These are phyloP conservation scores for Vanrija sp. DNA, from an alignment of 1,284 basidiomycete genomes.

Conservation along the genomic window DNA sequence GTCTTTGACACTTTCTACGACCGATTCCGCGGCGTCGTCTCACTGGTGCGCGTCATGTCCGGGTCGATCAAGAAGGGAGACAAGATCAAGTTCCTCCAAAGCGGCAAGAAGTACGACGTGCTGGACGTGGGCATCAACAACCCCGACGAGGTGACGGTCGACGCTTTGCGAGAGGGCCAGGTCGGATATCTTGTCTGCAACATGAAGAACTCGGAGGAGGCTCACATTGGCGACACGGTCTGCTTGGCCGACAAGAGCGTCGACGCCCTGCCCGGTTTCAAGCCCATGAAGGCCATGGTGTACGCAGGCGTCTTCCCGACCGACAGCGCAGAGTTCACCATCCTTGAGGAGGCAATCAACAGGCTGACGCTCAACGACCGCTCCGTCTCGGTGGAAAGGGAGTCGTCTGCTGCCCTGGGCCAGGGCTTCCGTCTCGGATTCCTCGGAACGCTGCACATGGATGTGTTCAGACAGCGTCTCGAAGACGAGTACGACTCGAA, in stretches of 20 bases:
- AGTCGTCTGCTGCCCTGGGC: slow-evolving; percentile 88
- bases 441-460: slow-evolving; percentile 93
- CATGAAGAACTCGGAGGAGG: slow-evolving; percentile 98
- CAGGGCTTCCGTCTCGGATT: slow-evolving; percentile 95
- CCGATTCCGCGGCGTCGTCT: slow-evolving; percentile 93
- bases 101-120: slow-evolving; percentile 87
- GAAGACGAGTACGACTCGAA: slow-evolving; percentile 94
- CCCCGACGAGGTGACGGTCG: slow-evolving; percentile 75
- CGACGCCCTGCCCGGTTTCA: slow-evolving; percentile 85
- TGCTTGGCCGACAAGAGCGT: slow-evolving; percentile 70
- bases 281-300: slow-evolving; percentile 91
- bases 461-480: slow-evolving; percentile 77
- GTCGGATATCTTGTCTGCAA: slow-evolving; percentile 87
- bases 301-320: slow-evolving; percentile 95
- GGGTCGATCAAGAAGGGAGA: slow-evolving; percentile 69
- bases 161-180: slow-evolving; percentile 73
- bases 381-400: slow-evolving; percentile 78
- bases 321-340: slow-evolving; percentile 83
- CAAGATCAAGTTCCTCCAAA: slow-evolving; percentile 79
- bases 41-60: slow-evolving; percentile 71
- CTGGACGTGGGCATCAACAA: slow-evolving; percentile 88
- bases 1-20: slow-evolving; percentile 95
- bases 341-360: slow-evolving; percentile 93
- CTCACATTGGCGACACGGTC: slow-evolving; percentile 74
- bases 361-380: slow-evolving; percentile 51